Evolutionary conservation across 2,329 filamentous ascomycete species (phyloP).

Genomic region (Fusarium tuaranense): DNA sequence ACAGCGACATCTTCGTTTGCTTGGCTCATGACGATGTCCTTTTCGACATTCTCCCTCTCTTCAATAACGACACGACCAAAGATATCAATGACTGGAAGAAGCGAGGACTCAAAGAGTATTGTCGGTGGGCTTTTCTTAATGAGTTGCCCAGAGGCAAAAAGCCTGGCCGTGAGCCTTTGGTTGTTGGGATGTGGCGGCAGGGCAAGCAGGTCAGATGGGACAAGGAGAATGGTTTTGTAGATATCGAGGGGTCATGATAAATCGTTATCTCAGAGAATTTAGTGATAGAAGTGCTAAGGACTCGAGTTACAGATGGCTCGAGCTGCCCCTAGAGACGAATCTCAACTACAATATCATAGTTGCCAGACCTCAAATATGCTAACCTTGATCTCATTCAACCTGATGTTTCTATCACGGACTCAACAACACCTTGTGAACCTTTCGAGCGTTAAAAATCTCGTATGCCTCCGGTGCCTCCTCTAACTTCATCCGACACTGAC

Average conservation of each 20-base stretch:
- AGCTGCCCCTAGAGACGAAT: not conserved
- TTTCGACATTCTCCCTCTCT: not conserved
- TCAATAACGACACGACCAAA: not conserved
- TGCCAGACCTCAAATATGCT: not conserved
- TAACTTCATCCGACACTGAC: constrained; percentile 12
- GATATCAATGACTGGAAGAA: not conserved
- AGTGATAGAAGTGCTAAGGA: not conserved
- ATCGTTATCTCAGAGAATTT: fast-evolving
- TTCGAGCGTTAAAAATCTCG: constrained; percentile 12
- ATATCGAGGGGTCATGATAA: not conserved
- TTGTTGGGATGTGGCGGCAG: not conserved
- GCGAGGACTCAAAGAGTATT: not conserved
- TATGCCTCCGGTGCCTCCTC: constrained; percentile 17
- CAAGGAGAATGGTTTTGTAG: not conserved
- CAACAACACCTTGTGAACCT: not conserved
- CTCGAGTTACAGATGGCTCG: not conserved
- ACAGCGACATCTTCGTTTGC: not conserved
- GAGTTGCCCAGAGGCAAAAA: not conserved
- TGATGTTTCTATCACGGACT: not conserved
- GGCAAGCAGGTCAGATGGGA: not conserved
- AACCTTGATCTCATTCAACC: not conserved
- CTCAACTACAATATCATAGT: not conserved
- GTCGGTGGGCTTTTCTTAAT: not conserved
- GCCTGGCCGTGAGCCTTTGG: not conserved
- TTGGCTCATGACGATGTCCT: not conserved